Evolutionary conservation across 176 grass and related monocot genomes (phyloP).

Genomic region (Tillandsia leiboldiana): DNA sequence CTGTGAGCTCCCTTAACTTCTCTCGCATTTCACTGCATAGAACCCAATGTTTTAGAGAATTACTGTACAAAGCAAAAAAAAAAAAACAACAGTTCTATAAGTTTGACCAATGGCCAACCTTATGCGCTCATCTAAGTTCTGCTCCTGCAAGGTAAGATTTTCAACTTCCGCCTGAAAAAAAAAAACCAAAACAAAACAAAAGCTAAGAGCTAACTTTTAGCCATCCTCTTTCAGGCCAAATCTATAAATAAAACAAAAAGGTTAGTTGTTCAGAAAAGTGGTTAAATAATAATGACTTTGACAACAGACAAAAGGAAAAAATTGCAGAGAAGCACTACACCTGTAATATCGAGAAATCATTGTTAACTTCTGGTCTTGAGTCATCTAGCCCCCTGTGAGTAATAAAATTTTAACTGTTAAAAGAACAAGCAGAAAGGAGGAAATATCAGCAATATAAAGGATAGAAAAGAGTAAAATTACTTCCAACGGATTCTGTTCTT

Average conservation of each 20-base stretch:
- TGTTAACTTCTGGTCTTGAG: conserved; percentile 37
- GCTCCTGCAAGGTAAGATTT: conserved; percentile 57
- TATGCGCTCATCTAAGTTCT: conserved; percentile 56
- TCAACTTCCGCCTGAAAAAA: conserved; percentile 59
- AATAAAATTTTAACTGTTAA: conserved; percentile 17
- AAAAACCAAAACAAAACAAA: conserved; percentile 11
- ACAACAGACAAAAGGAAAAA: not conserved
- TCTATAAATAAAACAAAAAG: not conserved
- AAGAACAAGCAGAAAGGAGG: conserved; percentile 24
- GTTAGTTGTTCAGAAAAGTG: not conserved
- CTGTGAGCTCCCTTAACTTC: conserved; percentile 57
- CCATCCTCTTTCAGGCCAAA: not conserved
- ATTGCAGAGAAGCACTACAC: conserved; percentile 25
- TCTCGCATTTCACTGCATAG: conserved; percentile 60
- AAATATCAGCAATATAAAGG: conserved; percentile 15
- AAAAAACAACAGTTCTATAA: conserved; percentile 13
- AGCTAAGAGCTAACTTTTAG: not conserved
- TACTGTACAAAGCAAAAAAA: conserved; percentile 6
- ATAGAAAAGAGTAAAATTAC: conserved; percentile 35
- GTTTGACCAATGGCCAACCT: conserved; percentile 41
- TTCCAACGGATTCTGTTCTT: conserved; percentile 82
- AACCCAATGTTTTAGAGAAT: conserved; percentile 18
- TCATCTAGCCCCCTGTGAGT: conserved; percentile 46
- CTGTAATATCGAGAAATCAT: conserved; percentile 55
- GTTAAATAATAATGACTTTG: not conserved